Conservation (phyloP, 2,329 filamentous ascomycete species). For the Macroventuria anomochaeta region DNA sequence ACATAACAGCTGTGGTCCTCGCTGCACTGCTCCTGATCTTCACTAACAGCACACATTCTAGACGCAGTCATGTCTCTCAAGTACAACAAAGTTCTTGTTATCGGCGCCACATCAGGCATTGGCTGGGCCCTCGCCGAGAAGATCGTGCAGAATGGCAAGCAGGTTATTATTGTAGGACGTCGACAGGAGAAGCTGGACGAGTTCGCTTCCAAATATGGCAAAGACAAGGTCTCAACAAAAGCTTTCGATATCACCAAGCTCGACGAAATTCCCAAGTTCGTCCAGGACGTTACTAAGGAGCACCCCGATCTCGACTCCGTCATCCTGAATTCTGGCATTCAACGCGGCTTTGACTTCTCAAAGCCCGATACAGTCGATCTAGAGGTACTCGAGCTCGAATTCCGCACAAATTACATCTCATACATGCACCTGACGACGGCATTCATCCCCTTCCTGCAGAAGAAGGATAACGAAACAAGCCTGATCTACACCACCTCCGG, state of each 20-base stretch:
- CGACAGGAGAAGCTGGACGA: conserved; percentile 59
- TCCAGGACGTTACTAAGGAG: conserved; percentile 49
- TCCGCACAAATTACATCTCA: conserved; percentile 60
- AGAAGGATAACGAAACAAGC: conserved; percentile 51
- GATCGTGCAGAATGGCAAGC: conserved; percentile 56
- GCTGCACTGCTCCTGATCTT: too few relatives aligned
- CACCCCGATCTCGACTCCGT: conserved; percentile 61
- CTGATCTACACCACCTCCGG: conserved; percentile 59
- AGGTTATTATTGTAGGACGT: conserved; percentile 58
- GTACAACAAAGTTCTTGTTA: conserved; percentile 61
- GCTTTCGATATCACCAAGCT: conserved; percentile 61
- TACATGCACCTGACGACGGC: conserved; percentile 58
- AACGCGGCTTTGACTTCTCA: conserved; percentile 58
- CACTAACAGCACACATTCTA: neutral
- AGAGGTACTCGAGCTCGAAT: conserved; percentile 52
- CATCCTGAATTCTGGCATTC: conserved; percentile 62
- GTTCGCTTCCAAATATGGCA: conserved; percentile 56
- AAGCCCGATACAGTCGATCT: conserved; percentile 58
- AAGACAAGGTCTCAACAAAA: conserved; percentile 54
- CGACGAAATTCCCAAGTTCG: conserved; percentile 56
- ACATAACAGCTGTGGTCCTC: neutral
- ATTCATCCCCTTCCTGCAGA: conserved; percentile 59
- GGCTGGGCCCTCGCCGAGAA: conserved; percentile 59
- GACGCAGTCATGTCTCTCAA: conserved; percentile 50
- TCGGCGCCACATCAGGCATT: conserved; percentile 62